Base-by-base conservation (phyloP, 495 filamentous ascomycete species). In the Terfezia claveryi region DNA sequence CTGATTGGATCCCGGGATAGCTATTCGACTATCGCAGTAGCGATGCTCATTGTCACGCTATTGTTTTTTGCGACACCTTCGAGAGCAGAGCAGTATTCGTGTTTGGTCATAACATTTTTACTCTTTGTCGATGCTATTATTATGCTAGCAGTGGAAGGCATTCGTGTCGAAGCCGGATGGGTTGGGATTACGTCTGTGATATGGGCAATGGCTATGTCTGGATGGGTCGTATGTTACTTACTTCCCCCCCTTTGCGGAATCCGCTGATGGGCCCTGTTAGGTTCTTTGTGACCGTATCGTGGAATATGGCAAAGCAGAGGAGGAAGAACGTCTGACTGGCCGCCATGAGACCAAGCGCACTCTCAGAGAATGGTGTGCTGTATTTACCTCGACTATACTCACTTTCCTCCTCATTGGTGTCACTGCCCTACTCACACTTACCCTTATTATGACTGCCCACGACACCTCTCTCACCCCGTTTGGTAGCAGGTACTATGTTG, bases 311-410 rank as follows among this genome's bases (percentile, higher is more conserved):
- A 95, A 95, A 67, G 71, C 70, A 0, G 84, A 94, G 58, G 91
- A 98, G 63, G 91, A 98, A 67, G 81, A 92, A 61, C 76, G 91
- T n/a, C 71, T 98, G 11, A 98, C 91, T 0, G 91, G 91, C 32
- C 80, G 87, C n/a, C 73, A 77, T 12, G 89, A 95, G 68, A 87
- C 80, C 10, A 79, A 87, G 20, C 80, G 88, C 11, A 83, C 85
- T 0, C 63, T 94, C 32, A 67, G 73, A 10, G 84, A 95, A 68
- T 95, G 91, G 91, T 64, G 76, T 27, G 83, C 80, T 50, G 83
- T 95, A n/a, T 66, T 92, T 1, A 61, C 76, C n/a, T 80, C 83
- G 32, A 85, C 79, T 10, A 68, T 89, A 44, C 72, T 81, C 55
- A 68, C 88, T 62, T 69, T 76, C 17, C 60, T 83, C 56, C 73